Evolutionary conservation across 176 grass and related monocot species (phyloP).

Genomic region (Cymbopogon citratus): DNA sequence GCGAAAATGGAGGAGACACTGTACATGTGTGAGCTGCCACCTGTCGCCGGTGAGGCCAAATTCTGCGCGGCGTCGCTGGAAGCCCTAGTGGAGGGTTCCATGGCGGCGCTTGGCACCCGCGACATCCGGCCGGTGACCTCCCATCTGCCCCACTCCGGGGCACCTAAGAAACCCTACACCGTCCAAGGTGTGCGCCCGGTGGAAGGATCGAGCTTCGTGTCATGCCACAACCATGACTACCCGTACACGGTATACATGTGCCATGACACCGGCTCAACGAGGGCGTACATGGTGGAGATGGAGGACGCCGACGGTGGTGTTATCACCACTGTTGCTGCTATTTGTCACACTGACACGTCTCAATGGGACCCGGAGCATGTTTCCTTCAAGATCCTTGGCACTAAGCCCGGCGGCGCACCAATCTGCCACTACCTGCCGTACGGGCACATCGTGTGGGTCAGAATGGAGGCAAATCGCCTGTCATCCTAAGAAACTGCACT

Average conservation of each 20-base stretch:
- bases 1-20: constrained; percentile 9
- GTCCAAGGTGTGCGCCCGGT: neutral
- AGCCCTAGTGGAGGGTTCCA: constrained; percentile 24
- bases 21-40: neutral
- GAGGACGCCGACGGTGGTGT: neutral
- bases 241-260: neutral
- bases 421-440: neutral
- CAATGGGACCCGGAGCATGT: neutral
- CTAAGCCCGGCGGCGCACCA: neutral
- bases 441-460: neutral
- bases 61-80: constrained; percentile 38
- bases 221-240: neutral
- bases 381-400: neutral
- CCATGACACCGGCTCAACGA: neutral
- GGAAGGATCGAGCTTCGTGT: neutral
- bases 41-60: too few relatives aligned
- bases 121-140: neutral
- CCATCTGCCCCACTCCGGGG: constrained; percentile 1
- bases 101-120: constrained; percentile 7
- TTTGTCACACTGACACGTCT: neutral
- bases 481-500: neutral
- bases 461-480: neutral
- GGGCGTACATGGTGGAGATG: neutral
- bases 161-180: neutral
- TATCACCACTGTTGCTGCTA: neutral